A percentile compares a stretch with the other conserved stretches of the same genome.
Conservation (phyloP, 2,329 filamentous ascomycete species). For the Colletotrichum graminicola region DNA sequence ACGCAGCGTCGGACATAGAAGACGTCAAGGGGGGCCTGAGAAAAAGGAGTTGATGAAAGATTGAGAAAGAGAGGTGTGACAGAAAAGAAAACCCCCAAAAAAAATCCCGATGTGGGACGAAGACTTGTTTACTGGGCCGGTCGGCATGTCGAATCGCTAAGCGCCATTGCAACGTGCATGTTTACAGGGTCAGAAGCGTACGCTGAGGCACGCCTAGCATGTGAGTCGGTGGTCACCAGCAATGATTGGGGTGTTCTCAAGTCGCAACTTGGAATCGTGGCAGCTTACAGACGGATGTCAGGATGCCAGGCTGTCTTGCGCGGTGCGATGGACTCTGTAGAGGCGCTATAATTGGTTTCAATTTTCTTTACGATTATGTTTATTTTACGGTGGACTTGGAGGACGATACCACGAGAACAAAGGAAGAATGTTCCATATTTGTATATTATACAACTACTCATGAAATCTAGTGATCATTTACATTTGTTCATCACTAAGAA, state of each 20-base stretch:
- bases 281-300: neutral
- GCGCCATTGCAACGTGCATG: neutral
- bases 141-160: neutral
- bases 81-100: conserved; percentile 2
- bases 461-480: neutral
- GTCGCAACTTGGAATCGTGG: neutral
- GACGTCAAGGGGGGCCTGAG: neutral
- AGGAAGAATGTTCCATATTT: neutral
- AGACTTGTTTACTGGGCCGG: neutral
- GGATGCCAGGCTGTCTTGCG: neutral
- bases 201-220: neutral
- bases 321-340: neutral
- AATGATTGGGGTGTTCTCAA: neutral
- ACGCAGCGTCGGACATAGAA: neutral
- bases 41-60: neutral
- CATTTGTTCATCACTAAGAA: neutral
- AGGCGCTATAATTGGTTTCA: neutral
- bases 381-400: neutral
- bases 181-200: neutral
- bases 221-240: neutral
- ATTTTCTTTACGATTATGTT: neutral
- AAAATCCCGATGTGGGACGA: neutral
- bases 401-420: neutral
- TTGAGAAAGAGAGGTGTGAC: neutral
- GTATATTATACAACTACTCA: neutral